These are phyloP conservation scores for Phoma herbarum DNA, from an alignment of 2,329 filamentous ascomycete genomes.

Conservation along the genomic window DNA sequence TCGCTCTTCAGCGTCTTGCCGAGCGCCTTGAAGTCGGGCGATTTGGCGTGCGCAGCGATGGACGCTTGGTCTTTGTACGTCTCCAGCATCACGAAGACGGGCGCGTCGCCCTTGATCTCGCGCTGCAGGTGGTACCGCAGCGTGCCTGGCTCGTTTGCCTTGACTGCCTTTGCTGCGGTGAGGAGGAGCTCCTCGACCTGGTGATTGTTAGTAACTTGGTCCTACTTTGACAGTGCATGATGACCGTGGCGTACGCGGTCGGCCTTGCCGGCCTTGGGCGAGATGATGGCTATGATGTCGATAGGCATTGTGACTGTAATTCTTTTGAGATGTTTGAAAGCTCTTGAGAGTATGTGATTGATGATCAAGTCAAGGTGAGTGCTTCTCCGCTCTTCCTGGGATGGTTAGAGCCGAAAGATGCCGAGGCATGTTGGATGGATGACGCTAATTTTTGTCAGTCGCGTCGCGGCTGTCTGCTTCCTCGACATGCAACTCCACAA, in stretches of 20 bases:
- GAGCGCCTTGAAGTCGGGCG: slow-evolving; percentile 33
- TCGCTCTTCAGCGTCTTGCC: slow-evolving; percentile 39
- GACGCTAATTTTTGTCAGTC: slow-evolving; percentile 2
- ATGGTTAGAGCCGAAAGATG: slow-evolving; percentile 32
- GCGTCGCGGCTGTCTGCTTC: not conserved
- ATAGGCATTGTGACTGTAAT: slow-evolving; percentile 26
- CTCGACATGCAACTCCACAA: not conserved
- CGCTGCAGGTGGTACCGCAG: slow-evolving; percentile 46
- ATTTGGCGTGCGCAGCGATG: slow-evolving; percentile 36
- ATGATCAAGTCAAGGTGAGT: not conserved
- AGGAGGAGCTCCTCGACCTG: slow-evolving; percentile 46
- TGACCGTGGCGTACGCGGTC: slow-evolving; percentile 34
- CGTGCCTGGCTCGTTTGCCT: slow-evolving; percentile 46
- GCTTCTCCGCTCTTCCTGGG: slow-evolving; percentile 26
- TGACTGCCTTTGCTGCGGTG: slow-evolving; percentile 34
- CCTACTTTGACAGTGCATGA: not conserved
- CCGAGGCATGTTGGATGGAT: slow-evolving; percentile 30
- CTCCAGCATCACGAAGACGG: slow-evolving; percentile 45
- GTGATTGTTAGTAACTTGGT: not conserved
- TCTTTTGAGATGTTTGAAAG: not conserved
- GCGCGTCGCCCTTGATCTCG: slow-evolving; percentile 39
- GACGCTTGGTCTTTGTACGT: slow-evolving; percentile 47
- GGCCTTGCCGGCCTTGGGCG: slow-evolving; percentile 44
- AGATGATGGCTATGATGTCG: slow-evolving; percentile 44
- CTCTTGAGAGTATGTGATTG: not conserved